Evolutionary conservation across 1,284 basidiomycete genomes (phyloP).

Genomic region (Ustilago crameri): DNA sequence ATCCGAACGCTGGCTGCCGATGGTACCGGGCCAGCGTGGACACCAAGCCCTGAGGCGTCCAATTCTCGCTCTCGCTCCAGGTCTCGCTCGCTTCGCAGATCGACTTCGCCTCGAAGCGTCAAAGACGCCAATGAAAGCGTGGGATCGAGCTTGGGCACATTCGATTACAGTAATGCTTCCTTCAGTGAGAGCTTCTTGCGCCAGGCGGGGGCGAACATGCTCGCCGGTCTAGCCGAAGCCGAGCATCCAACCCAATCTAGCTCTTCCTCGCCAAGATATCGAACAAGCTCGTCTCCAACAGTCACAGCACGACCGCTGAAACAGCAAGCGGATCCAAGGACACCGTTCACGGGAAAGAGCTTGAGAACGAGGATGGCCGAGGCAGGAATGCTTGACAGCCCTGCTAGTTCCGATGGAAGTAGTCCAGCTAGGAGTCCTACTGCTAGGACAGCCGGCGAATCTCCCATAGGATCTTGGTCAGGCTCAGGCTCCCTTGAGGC

Average conservation of each 20-base stretch:
- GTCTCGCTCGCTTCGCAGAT: not conserved
- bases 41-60: conserved; percentile 32
- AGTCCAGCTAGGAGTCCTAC: conserved; percentile 21
- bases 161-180: conserved; percentile 53
- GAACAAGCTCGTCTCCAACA: conserved; percentile 18
- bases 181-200: conserved; percentile 62
- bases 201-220: conserved; percentile 53
- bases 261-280: conserved; percentile 24
- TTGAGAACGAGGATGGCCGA: conserved; percentile 31
- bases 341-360: conserved; percentile 38
- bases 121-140: conserved; percentile 29
- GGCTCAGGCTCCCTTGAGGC: not conserved
- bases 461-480: not conserved
- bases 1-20: not conserved
- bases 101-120: conserved; percentile 2
- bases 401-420: conserved; percentile 26
- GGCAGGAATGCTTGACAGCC: conserved; percentile 35
- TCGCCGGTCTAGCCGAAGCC: conserved; percentile 48
- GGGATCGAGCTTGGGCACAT: conserved; percentile 35
- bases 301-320: conserved; percentile 24
- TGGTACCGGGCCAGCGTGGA: conserved; percentile 19
- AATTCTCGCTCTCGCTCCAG: conserved; percentile 25
- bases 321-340: conserved; percentile 14
- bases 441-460: conserved; percentile 5
- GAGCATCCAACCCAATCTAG: conserved; percentile 5